Base-by-base conservation (phyloP, 2,329 filamentous ascomycete genomes). In the Penicillium sp. region DNA sequence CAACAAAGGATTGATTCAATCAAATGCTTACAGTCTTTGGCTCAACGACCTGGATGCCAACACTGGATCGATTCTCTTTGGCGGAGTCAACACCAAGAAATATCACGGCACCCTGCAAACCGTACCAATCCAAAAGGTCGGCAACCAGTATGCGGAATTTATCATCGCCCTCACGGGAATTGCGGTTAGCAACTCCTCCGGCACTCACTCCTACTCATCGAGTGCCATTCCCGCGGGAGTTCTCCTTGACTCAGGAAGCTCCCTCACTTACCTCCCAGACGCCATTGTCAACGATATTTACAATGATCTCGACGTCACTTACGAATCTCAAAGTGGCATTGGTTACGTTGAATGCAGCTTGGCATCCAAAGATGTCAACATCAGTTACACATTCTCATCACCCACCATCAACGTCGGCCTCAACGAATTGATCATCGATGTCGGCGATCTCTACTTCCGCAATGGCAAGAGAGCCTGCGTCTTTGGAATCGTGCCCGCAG, bases 11-110 rank as follows among this genome's bases (percentile, higher is more conserved):
- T 50, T 81, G 46, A 90, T 90, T 60, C 72, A 81, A 16, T 85
- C 86, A 16, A 87, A 82, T 50, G 86, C 88, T 2, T 92, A 87
- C 74, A 90, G 87, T 66, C 73, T 93, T 41, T 92, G 87, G 85
- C 77, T 92, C 16, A 88, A 92, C 72, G 88, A 91, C 65, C 75
- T 90, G 7, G 80, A 86, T 58, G 77, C 87, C 22, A 83, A 73
- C 62, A 83, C 78, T 0, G 89, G 89, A 50, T 86, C 77, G 55
- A 85, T 92, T 50, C 75, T 92, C 1, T 92, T 92, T 62, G 89
- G 89, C 29, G 89, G 89, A 29, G 81, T 92, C 53, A 87, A 92
- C 71, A 83, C 79, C 2, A 83, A 75, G 21, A 85, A 87, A 59
- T 92, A 83, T 68, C 67, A 74, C 2, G 88, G 87, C 18, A 68